Conservation (phyloP, 495 filamentous ascomycete genomes). For the Penicillium antarcticum region DNA sequence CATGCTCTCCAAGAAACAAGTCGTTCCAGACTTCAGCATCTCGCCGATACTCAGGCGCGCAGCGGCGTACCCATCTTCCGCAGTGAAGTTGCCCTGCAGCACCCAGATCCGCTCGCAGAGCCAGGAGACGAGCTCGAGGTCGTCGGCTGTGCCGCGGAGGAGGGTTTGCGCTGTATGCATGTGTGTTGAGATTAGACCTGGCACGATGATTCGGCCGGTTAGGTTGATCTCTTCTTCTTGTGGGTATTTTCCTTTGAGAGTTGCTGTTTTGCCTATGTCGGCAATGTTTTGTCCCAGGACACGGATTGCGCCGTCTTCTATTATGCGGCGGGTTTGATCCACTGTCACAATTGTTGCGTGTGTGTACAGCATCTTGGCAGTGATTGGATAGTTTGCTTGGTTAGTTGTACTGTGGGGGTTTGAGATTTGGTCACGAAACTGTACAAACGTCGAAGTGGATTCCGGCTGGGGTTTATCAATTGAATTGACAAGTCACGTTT, state of each 20-base stretch:
- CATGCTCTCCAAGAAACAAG: slow-evolving; percentile 52
- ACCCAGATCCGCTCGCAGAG: slow-evolving; percentile 48
- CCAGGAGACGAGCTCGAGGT: slow-evolving; percentile 45
- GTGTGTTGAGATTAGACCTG: slow-evolving; percentile 48
- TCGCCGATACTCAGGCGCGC: slow-evolving; percentile 46
- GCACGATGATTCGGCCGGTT: slow-evolving; percentile 41
- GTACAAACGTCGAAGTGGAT: too few species aligned
- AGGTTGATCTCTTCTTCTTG: slow-evolving; percentile 31
- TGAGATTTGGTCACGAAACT: too few species aligned
- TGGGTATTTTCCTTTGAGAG: slow-evolving; percentile 20
- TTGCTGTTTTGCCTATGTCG: slow-evolving; percentile 38
- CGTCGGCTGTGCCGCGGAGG: slow-evolving; percentile 45
- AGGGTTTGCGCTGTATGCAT: slow-evolving; percentile 49
- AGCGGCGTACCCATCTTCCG: slow-evolving; percentile 45
- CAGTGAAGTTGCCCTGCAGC: slow-evolving; percentile 43
- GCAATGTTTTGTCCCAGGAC: slow-evolving; percentile 33
- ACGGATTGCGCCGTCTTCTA: slow-evolving; percentile 42
- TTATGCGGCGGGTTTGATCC: slow-evolving; percentile 39
- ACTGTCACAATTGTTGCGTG: slow-evolving; percentile 47
- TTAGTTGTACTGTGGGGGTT: background rate
- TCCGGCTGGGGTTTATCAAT: too few species aligned
- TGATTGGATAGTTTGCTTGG: background rate
- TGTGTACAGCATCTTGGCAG: slow-evolving; percentile 27
- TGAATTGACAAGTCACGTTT: too few species aligned
- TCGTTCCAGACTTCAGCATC: slow-evolving; percentile 50